Conservation (phyloP, 768 basidiomycete genomes). For the Pleurotus djamor region DNA sequence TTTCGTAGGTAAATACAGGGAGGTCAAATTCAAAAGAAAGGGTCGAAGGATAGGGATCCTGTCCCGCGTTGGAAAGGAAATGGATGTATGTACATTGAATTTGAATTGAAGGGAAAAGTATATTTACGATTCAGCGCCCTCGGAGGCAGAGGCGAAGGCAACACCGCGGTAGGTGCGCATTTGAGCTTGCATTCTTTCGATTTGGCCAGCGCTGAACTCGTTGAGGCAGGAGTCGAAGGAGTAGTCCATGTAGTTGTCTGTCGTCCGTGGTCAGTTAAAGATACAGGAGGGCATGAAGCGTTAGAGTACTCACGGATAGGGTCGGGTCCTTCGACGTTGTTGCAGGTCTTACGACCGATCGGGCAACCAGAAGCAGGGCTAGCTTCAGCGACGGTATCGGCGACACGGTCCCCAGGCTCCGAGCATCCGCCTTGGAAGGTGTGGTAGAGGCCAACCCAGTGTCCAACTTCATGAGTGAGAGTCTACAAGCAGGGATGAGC, state of each 20-base stretch:
- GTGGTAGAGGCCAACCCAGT: slow-evolving; percentile 61
- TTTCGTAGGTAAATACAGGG: not conserved
- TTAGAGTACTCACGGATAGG: slow-evolving; percentile 35
- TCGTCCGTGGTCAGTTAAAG: not conserved
- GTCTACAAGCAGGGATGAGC: slow-evolving; percentile 26
- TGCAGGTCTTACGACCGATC: slow-evolving; percentile 11
- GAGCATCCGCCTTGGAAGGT: slow-evolving; percentile 54
- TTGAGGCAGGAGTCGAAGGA: slow-evolving; percentile 47
- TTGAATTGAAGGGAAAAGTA: not conserved
- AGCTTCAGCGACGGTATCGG: slow-evolving; percentile 47
- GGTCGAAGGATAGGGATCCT: not conserved
- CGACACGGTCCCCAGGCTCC: slow-evolving; percentile 37
- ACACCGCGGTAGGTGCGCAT: slow-evolving; percentile 43
- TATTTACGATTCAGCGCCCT: not conserved
- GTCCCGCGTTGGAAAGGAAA: not conserved
- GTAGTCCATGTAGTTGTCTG: slow-evolving; percentile 8
- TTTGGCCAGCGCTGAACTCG: slow-evolving; percentile 45
- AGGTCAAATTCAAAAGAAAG: not conserved
- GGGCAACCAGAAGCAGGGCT: slow-evolving; percentile 41
- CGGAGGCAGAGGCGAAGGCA: not conserved
- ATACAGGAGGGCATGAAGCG: not conserved
- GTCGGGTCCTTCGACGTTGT: slow-evolving; percentile 31
- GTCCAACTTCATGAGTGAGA: slow-evolving; percentile 58
- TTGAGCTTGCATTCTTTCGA: slow-evolving; percentile 35
- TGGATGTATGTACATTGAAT: not conserved